Evolutionary conservation across 1,139 yeast genomes (phyloP), one percentile per base, ranked within the genome.

Genomic region (Yamadazyma epiphylla): DNA sequence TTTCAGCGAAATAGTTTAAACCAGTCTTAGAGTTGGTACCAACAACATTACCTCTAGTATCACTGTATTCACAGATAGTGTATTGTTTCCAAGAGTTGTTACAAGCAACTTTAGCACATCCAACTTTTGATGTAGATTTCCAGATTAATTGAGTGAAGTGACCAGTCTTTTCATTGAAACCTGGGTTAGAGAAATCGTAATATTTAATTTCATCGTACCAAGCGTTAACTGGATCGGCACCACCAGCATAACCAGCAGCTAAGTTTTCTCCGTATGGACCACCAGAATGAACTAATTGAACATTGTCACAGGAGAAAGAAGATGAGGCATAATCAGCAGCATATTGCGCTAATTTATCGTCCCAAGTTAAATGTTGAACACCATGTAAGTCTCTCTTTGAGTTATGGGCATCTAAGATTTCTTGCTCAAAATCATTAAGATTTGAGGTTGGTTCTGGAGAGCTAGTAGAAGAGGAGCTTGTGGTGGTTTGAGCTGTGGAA

Each of bases 71-170:
- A 64, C 91, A 82, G 35, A 80, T 71, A 35, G 83, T 67, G 58
- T 80, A 81, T 42, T 72, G 76, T 38, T 68, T 62, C 74, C 73
- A 69, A 36, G 53, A 44, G 42, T 63, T 60, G 42, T 64, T 42
- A 61, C 85, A 79, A 30, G 51, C 51, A 25, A 75, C 70, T 41
- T 60, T 60, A 31, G 80, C 84, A 62, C 88, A 80, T 22, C 87
- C 87, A 24, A 80, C 54, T 39, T 68, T 54, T 17, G 73, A 54
- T 24, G 80, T 58, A 5, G 64, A 43, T 40, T 70, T 70, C 88
- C 88, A 80, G n/a, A 80, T 70, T 28, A 80, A 49, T 54, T 80
- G 87, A 10, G 87, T 79, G 58, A 80, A 80, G 52, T 80, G 88
- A 26, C 84, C 83, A 15, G 73, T 63, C 11, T 58, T 55, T 33